Evolutionary conservation across 2,329 filamentous ascomycete species (phyloP).

Genomic region (Pseudogymnoascus sp.): DNA sequence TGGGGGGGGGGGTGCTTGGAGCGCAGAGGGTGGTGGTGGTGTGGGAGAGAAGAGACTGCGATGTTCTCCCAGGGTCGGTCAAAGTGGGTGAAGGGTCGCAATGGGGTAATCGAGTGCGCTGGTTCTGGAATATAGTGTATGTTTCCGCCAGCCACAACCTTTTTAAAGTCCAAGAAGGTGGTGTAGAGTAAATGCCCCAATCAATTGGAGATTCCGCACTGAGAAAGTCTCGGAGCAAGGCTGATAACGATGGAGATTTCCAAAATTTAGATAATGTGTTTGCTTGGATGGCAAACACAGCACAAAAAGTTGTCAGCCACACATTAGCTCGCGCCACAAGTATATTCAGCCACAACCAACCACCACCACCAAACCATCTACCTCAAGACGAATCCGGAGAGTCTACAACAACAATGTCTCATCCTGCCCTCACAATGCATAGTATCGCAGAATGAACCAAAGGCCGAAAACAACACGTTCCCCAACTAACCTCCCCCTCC

Average conservation of each 20-base stretch:
- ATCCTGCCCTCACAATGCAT: neutral
- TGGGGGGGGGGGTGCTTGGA: slow-evolving; percentile 5
- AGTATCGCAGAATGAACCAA: neutral
- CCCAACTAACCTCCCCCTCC: too few relatives aligned
- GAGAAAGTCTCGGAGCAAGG: neutral
- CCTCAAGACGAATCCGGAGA: neutral
- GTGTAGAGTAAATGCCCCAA: neutral
- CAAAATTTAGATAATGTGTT: neutral
- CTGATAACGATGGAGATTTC: neutral
- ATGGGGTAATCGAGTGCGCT: neutral
- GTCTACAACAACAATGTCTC: neutral
- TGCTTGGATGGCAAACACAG: neutral
- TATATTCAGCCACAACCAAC: neutral
- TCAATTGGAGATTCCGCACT: neutral
- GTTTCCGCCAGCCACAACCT: neutral
- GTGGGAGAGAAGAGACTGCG: neutral
- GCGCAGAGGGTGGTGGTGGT: slow-evolving; percentile 7
- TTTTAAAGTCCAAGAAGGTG: neutral
- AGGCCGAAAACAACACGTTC: neutral
- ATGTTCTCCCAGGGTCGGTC: neutral
- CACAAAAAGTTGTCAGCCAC: too few relatives aligned
- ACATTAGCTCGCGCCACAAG: neutral
- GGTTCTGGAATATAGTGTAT: neutral
- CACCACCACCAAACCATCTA: neutral
- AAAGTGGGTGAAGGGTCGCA: neutral